Conservation (phyloP, 2,329 filamentous ascomycete genomes). For the Alternaria sp. region DNA sequence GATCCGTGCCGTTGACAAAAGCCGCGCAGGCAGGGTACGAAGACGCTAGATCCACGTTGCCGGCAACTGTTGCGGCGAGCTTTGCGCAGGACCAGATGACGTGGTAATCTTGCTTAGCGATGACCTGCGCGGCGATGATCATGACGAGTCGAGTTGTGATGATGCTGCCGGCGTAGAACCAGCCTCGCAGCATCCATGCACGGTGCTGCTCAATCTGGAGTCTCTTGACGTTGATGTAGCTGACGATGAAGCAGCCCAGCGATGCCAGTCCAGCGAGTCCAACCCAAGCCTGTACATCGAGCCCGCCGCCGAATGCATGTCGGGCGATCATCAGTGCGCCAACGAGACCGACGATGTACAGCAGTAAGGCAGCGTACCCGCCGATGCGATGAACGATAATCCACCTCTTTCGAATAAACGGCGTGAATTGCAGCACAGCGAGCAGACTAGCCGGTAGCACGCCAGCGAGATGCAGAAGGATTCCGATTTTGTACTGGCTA, state of each 20-base stretch:
- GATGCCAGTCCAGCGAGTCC: slow-evolving; percentile 57
- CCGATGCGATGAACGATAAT: slow-evolving; percentile 66
- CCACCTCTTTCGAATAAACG: slow-evolving; percentile 54
- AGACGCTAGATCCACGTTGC: slow-evolving; percentile 5
- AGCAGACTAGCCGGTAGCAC: slow-evolving; percentile 52
- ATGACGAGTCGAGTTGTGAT: slow-evolving; percentile 61
- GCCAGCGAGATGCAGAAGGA: slow-evolving; percentile 52
- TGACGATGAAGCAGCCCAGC: slow-evolving; percentile 53
- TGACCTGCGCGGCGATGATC: slow-evolving; percentile 53
- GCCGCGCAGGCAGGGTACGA: slow-evolving; percentile 56
- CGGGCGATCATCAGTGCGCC: slow-evolving; percentile 63
- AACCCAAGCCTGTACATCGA: slow-evolving; percentile 57
- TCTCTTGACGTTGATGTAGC: slow-evolving; percentile 64
- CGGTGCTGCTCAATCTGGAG: slow-evolving; percentile 59
- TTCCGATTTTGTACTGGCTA: slow-evolving; percentile 45
- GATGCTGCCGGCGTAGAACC: slow-evolving; percentile 56
- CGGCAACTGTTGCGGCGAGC: slow-evolving; percentile 50
- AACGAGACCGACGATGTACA: slow-evolving; percentile 56
- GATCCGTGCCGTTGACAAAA: slow-evolving; percentile 47
- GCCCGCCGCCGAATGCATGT: slow-evolving; percentile 61
- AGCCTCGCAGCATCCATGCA: slow-evolving; percentile 39
- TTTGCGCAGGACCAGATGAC: slow-evolving; percentile 56
- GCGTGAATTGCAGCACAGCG: slow-evolving; percentile 52
- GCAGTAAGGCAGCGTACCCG: slow-evolving; percentile 62
- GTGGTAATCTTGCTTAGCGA: slow-evolving; percentile 44